Conservation (phyloP, 768 basidiomycete species). For the Dacryopinax primogenitus region DNA sequence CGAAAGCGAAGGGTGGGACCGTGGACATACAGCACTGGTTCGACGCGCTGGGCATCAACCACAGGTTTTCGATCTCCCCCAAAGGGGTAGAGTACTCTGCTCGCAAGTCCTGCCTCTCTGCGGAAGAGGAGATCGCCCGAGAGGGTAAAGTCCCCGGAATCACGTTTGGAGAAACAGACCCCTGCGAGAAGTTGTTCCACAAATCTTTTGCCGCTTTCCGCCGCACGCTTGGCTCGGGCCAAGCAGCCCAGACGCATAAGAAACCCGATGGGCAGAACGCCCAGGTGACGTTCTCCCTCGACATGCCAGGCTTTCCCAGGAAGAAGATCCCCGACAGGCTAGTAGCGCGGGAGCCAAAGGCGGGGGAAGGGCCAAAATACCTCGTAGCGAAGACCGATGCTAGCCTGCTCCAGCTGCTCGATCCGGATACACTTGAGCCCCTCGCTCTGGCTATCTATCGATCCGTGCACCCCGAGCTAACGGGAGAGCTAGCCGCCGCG, state of each 20-base stretch:
- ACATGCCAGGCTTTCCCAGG: constrained; percentile 19
- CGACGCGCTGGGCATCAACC: constrained; percentile 32
- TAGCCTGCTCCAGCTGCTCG: constrained; percentile 24
- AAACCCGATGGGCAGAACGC: constrained; percentile 14
- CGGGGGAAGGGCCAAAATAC: neutral
- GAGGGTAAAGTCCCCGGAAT: constrained; percentile 12
- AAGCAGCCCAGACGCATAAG: neutral
- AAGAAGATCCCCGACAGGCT: neutral
- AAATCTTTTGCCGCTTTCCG: constrained; percentile 22
- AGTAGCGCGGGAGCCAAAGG: neutral
- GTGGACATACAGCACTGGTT: constrained; percentile 31
- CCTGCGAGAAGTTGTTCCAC: constrained; percentile 19
- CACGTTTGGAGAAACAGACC: constrained; percentile 21
- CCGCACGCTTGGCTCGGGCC: neutral
- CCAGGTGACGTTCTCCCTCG: constrained; percentile 18
- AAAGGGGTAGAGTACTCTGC: constrained; percentile 25
- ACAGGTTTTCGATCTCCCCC: constrained; percentile 31
- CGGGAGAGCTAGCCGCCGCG: constrained; percentile 27
- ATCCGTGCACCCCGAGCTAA: constrained; percentile 26
- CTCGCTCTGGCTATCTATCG: constrained; percentile 24
- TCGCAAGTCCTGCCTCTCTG: constrained; percentile 24
- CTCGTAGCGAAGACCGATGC: constrained; percentile 27
- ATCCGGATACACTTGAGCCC: constrained; percentile 31
- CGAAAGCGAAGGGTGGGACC: constrained; percentile 16
- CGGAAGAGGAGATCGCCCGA: constrained; percentile 23